A percentile compares a stretch with the other conserved stretches of the same genome.
These are phyloP conservation scores for Elaeagnus macrophylla DNA, from an alignment of 306 rosid genomes.

Conservation along the genomic window DNA sequence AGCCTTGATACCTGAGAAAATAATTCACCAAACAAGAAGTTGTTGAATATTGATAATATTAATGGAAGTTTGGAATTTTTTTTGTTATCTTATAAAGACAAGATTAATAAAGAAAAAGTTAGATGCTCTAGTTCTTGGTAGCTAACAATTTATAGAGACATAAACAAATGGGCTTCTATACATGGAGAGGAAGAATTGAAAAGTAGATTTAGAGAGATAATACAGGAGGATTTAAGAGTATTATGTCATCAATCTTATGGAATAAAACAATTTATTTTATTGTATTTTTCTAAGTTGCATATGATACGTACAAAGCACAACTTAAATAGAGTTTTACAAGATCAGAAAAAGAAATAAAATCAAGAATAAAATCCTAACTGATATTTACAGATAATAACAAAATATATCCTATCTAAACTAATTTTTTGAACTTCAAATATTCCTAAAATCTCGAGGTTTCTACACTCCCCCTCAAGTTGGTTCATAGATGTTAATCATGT, in stretches of 20 bases:
- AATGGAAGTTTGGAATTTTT: constrained; percentile 66
- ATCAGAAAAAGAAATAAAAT: no score
- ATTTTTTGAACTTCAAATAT: no score
- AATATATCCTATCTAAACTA: no score
- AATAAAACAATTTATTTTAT: no score
- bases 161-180: not conserved
- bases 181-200: not conserved
- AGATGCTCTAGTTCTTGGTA: constrained; percentile 5
- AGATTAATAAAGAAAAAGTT: constrained; percentile 15
- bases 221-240: constrained; percentile 86
- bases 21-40: constrained; percentile 84
- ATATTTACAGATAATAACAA: no score
- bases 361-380: no score
- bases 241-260: constrained; percentile 51
- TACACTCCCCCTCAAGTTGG: no score
- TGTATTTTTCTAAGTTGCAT: no score
- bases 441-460: no score
- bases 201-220: constrained; percentile 7
- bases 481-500: no score
- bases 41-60: constrained; percentile 79
- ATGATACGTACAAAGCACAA: no score
- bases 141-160: not conserved
- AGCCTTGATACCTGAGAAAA: constrained; percentile 66
- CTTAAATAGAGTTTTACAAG: no score
- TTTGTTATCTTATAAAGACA: constrained; percentile 45